Evolutionary conservation across 78 protist species (phyloP).

Genomic region (Chrysochromulina parva): DNA sequence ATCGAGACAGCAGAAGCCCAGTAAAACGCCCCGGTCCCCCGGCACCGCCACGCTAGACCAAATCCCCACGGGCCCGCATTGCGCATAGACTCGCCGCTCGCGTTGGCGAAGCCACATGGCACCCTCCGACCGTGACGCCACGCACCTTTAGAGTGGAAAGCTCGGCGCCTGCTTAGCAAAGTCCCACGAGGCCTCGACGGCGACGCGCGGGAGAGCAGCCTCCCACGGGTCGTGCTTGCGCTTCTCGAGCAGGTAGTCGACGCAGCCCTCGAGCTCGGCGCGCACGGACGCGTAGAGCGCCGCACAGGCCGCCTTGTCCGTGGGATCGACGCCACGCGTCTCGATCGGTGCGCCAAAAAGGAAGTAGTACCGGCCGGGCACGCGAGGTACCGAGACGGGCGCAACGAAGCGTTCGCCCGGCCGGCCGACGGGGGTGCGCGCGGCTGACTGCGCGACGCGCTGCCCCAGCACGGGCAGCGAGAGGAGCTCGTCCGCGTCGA

Average conservation of each 20-base stretch:
- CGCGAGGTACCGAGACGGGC: neutral
- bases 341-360: neutral
- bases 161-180: neutral
- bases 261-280: neutral
- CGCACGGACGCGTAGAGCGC: neutral
- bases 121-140: too few species aligned
- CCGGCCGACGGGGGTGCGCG: neutral
- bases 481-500: constrained; percentile 2
- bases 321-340: neutral
- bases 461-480: neutral
- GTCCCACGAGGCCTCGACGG: neutral
- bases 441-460: neutral
- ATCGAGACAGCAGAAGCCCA: too few species aligned
- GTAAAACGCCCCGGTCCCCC: too few species aligned
- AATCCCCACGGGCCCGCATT: too few species aligned
- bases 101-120: too few species aligned
- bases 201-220: neutral
- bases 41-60: too few species aligned
- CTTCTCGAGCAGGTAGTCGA: neutral
- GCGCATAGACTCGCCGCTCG: too few species aligned
- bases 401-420: neutral
- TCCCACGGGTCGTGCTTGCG: neutral
- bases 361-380: neutral
- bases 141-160: neutral
- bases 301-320: neutral